These are phyloP conservation scores for Chaetoceros tenuissimus DNA, from an alignment of 108 stramenopile species.

Conservation along the genomic window DNA sequence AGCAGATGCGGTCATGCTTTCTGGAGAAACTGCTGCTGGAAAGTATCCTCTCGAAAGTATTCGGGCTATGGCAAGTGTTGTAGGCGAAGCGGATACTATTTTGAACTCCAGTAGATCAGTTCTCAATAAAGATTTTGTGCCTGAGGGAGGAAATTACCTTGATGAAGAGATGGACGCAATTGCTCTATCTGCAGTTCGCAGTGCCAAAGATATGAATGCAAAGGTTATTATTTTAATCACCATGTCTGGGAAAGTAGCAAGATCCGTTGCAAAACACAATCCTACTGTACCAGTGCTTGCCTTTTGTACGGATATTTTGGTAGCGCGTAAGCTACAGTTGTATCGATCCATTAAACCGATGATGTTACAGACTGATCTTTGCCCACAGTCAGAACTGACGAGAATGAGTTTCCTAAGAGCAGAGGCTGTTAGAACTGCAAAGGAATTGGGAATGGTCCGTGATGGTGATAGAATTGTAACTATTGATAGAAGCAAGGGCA, in stretches of 20 bases:
- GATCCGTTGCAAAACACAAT: constrained; percentile 48
- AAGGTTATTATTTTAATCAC: constrained; percentile 51
- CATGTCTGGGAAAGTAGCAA: constrained; percentile 28
- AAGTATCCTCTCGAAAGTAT: constrained; percentile 52
- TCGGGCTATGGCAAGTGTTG: constrained; percentile 49
- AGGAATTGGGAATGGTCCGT: constrained; percentile 53
- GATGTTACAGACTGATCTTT: constrained; percentile 33
- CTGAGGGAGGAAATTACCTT: constrained; percentile 4
- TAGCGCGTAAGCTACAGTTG: constrained; percentile 52
- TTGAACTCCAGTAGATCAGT: constrained; percentile 24
- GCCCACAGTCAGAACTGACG: constrained; percentile 29
- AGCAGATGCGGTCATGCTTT: constrained; percentile 66
- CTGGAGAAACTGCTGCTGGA: constrained; percentile 65
- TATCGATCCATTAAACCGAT: constrained; percentile 43
- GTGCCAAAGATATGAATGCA: constrained; percentile 46
- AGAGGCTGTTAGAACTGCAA: constrained; percentile 57
- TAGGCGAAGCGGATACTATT: constrained; percentile 49
- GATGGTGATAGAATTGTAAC: constrained; percentile 56
- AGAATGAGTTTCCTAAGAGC: constrained; percentile 50
- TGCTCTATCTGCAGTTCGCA: constrained; percentile 38
- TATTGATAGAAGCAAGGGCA: constrained; percentile 50
- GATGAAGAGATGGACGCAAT: constrained; percentile 59
- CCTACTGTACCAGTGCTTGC: constrained; percentile 57
- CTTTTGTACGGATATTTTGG: constrained; percentile 55
- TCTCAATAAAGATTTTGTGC: constrained; percentile 20